phyloP scores from a whole-genome alignment of 108 stramenopile species.

The Licmophora abbreviata region DNA sequence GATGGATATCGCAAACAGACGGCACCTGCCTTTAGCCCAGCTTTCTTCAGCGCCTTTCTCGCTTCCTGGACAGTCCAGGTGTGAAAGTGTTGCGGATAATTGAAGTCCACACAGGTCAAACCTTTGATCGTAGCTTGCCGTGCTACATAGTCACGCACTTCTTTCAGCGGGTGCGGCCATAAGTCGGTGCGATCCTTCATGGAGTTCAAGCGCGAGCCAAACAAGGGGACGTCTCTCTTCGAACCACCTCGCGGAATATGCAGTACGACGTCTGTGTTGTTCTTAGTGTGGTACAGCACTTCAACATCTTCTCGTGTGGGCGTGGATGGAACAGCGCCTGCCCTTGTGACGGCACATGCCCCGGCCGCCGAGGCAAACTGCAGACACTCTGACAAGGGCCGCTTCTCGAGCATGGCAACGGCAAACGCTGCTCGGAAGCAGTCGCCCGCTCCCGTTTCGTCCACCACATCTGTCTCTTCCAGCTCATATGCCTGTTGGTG shows the following conservation, averaged over 20 bases:
- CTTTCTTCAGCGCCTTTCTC: constrained; percentile 44
- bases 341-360: constrained; percentile 49
- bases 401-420: constrained; percentile 52
- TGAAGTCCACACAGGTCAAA: constrained; percentile 79
- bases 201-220: constrained; percentile 76
- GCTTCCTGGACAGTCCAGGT: constrained; percentile 37
- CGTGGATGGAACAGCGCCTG: constrained; percentile 46
- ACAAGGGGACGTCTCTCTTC: constrained; percentile 12
- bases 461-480: constrained; percentile 35
- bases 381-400: constrained; percentile 33
- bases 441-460: constrained; percentile 83
- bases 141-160: constrained; percentile 46
- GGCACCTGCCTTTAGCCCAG: constrained; percentile 60
- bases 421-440: constrained; percentile 79
- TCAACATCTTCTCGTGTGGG: constrained; percentile 46
- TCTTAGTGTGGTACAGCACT: constrained; percentile 6
- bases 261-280: background rate
- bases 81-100: constrained; percentile 81
- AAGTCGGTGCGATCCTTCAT: constrained; percentile 82
- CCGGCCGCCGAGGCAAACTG: constrained; percentile 66
- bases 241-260: background rate
- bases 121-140: constrained; percentile 63
- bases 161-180: constrained; percentile 18
- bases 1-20: constrained; percentile 80
- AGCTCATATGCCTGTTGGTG: constrained; percentile 29